Evolutionary conservation across 2,329 filamentous ascomycete species (phyloP), one percentile per base, ranked within the genome.

Genomic region (Cladobotryum mycophilum): DNA sequence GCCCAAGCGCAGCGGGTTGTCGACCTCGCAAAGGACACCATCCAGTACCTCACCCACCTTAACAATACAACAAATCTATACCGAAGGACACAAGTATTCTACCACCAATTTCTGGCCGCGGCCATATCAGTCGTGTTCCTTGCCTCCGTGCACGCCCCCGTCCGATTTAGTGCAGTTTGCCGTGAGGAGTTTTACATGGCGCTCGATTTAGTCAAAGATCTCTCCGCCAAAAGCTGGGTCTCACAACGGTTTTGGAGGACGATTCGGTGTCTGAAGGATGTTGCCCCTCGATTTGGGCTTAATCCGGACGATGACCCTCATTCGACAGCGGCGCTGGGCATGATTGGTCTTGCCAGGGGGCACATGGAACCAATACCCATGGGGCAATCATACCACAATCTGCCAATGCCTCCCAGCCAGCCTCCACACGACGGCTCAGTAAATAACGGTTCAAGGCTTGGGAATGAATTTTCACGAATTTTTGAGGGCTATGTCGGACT

Each of bases 181-280:
- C 78, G 86, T 15, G 81, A 86, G 41, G 87, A 91, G 65, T 91
- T 91, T 62, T 89, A 89, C 69, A 82, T 86, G 76, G 86, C 84
- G 0, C 76, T 91, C 1, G 85, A 89, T 48, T 72, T 91, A 3
- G 80, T 91, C 37, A 84, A 86, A 55, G 84, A 85, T 49, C 76
- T 91, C 49, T 87, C 83, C 3, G 79, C 80, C 30, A 83, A 84
- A 60, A 86, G 82, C 22, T 88, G 80, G 70, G 82, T 89, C 2
- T 85, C 82, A 5, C 83, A 86, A 58, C 76, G 86, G 1, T 70
- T 91, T 1, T 91, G 87, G 87, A 79, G 80, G 55, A 88, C 84
- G 0, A 82, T 89, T 47, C 76, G 78, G 41, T 81, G 82, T 0
- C 76, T 91, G 36, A 88, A 87, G 58, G 81, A 87, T 53, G 81